These are phyloP conservation scores for Chrysopogon serrulatus DNA, from an alignment of 176 grass and related monocot species.

Conservation along the genomic window DNA sequence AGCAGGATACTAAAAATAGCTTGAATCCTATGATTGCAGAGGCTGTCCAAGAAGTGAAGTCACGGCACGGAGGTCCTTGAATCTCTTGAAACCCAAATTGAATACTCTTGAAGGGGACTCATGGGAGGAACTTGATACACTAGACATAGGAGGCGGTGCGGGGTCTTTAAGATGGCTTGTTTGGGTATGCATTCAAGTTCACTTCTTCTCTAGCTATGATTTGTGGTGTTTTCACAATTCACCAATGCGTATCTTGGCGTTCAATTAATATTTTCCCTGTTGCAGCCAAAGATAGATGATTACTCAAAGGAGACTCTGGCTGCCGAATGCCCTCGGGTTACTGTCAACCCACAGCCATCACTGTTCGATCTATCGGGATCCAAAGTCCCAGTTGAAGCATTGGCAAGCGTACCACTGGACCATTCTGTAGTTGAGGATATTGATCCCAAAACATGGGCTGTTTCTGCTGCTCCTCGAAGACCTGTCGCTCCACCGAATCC, in stretches of 20 bases:
- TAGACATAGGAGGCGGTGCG: conserved; percentile 62
- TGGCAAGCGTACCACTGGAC: conserved; percentile 55
- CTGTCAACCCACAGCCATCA: conserved; percentile 61
- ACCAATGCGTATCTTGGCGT: not conserved
- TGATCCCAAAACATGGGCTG: conserved; percentile 80
- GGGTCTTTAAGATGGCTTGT: conserved; percentile 78
- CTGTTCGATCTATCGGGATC: conserved; percentile 41
- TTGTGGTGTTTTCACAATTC: not conserved
- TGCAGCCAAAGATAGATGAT: conserved; percentile 84
- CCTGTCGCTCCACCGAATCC: not conserved
- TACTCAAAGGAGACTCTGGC: conserved; percentile 64
- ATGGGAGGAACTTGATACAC: conserved; percentile 87
- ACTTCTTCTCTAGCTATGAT: not conserved
- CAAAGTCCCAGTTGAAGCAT: conserved; percentile 63
- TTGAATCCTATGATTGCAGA: conserved; percentile 61
- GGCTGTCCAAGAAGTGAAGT: conserved; percentile 78
- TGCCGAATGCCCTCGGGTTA: conserved; percentile 70
- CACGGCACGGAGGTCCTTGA: conserved; percentile 62
- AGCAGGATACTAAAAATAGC: conserved; percentile 31
- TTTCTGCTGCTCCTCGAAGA: conserved; percentile 43
- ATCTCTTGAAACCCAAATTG: conserved; percentile 86
- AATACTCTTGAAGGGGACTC: conserved; percentile 84
- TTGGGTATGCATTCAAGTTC: conserved; percentile 54
- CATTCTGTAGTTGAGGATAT: conserved; percentile 63
- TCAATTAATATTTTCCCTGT: not conserved